Evolutionary conservation across 495 filamentous ascomycete species (phyloP), one percentile per base, ranked within the genome.

Genomic region (Letharia lupina): DNA sequence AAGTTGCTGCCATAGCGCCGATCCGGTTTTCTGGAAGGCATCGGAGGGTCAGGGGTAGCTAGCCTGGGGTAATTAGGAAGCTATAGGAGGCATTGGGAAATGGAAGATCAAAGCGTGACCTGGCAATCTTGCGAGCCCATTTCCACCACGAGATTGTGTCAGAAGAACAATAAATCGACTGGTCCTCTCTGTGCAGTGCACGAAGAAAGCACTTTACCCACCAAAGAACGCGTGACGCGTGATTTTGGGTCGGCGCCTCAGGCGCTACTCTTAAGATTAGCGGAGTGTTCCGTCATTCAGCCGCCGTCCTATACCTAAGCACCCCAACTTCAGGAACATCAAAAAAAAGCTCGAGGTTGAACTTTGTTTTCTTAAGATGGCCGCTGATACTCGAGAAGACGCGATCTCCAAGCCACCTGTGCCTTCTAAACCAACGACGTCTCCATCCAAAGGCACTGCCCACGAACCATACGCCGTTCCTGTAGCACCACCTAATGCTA

Each of bases 1-100:
- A 79, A 83, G 67, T 82, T 83, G 73, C 77, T 81, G 63, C 82
- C 82, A 76, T 77, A 82, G 37, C 67, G 70, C 69, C 81, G 81
- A 73, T 78, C 80, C 59, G 81, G 78, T 69, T 83, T 83, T 68
- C 82, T 78, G 65, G 80, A 77, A 76, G 84, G 81, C 84, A 87
- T 87, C 70, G 75, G 73, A 74, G 71, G 70, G 65, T 64, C 72
- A 28, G 28, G 42, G 57, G 18, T 28, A 37, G 23, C 23, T 45
- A 9, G 39, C 15, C 20, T 11, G 8, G 12, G 23, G 23, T 42
- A 35, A 57, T 54, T 10, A 20, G 56, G 7, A 16, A 12, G 23
- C 11, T 31, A 42, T 13, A 33, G 3, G 39, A 33, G 18, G 12
- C n/a, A 57, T 48, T 7, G 2, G 8, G 11, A 33, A 4, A 8